A percentile compares a stretch with the other conserved stretches of the same genome.
Evolutionary conservation across 1,139 yeast species (phyloP).

Genomic region (Yamadazyma buinensis): DNA sequence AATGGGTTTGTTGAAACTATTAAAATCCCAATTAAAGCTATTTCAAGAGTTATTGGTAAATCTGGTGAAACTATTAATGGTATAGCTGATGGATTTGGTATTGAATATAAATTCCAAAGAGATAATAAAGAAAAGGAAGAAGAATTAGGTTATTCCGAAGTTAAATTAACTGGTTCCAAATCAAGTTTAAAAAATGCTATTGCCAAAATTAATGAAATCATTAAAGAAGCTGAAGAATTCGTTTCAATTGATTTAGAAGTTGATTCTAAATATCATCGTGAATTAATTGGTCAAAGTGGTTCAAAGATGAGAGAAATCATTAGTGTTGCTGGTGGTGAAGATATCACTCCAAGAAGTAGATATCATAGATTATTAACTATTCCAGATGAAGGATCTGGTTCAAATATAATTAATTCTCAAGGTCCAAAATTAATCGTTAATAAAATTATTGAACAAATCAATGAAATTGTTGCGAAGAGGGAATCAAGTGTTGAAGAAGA

Average conservation of each 20-base stretch:
- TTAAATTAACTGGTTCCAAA: conserved; percentile 78
- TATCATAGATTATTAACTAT: conserved; percentile 63
- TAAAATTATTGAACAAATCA: conserved; percentile 61
- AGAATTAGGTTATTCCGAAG: conserved; percentile 45
- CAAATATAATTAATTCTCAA: conserved; percentile 57
- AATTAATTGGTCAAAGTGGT: conserved; percentile 81
- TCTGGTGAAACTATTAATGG: conserved; percentile 82
- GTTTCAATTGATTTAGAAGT: conserved; percentile 62
- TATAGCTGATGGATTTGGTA: conserved; percentile 76
- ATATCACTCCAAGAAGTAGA: conserved; percentile 39
- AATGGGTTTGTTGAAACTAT: conserved; percentile 69
- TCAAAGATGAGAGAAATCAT: conserved; percentile 72
- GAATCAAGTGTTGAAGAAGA: conserved; percentile 60
- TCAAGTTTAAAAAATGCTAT: conserved; percentile 75
- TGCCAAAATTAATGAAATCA: conserved; percentile 57
- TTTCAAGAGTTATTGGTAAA: conserved; percentile 86
- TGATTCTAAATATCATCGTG: conserved; percentile 75
- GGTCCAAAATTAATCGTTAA: conserved; percentile 79
- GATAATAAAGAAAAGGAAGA: conserved; percentile 36
- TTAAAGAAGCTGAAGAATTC: conserved; percentile 64
- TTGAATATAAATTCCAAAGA: conserved; percentile 63
- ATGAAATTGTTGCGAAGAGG: conserved; percentile 59
- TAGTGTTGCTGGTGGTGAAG: conserved; percentile 72
- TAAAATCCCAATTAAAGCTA: conserved; percentile 65
- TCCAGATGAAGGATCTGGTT: conserved; percentile 70